phyloP scores from a whole-genome alignment of 2,329 filamentous ascomycete genomes.

The Calonectria honghensis region DNA sequence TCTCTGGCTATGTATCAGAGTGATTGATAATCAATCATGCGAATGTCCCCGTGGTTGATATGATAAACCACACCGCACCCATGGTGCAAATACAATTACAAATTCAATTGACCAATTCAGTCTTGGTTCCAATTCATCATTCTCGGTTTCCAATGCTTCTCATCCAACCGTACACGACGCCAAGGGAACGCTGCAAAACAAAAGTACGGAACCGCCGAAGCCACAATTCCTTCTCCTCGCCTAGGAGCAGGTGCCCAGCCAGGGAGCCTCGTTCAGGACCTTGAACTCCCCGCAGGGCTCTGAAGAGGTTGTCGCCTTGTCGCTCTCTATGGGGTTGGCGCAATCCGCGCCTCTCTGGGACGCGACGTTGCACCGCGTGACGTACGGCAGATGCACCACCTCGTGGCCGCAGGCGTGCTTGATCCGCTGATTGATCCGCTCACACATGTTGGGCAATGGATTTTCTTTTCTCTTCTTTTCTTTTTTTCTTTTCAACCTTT shows the following conservation, averaged over 20 bases:
- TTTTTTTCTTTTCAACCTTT: not conserved
- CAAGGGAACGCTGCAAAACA: constrained; percentile 6
- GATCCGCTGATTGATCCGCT: constrained; percentile 13
- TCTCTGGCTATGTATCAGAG: not conserved
- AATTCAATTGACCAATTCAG: not conserved
- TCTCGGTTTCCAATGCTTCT: too few relatives aligned
- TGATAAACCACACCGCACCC: not conserved
- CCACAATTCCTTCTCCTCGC: not conserved
- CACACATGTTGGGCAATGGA: constrained; percentile 14
- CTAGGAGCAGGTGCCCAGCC: constrained; percentile 16
- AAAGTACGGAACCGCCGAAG: not conserved
- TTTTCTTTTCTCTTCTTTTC: not conserved
- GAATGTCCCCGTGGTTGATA: not conserved
- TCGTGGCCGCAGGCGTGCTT: constrained; percentile 26
- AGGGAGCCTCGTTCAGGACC: constrained; percentile 13
- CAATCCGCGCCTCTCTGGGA: constrained; percentile 13
- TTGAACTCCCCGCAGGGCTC: constrained; percentile 22
- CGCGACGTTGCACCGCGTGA: constrained; percentile 2
- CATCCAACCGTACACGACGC: constrained; percentile 7
- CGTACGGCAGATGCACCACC: constrained; percentile 18
- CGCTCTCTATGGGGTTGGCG: constrained; percentile 19
- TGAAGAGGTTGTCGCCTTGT: constrained; percentile 17
- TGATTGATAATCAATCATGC: not conserved
- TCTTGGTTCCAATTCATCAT: not conserved
- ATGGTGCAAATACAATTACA: constrained; percentile 18